These are phyloP conservation scores for Cornus controversa DNA, from an alignment of 148 eudicot genomes.

Conservation along the genomic window DNA sequence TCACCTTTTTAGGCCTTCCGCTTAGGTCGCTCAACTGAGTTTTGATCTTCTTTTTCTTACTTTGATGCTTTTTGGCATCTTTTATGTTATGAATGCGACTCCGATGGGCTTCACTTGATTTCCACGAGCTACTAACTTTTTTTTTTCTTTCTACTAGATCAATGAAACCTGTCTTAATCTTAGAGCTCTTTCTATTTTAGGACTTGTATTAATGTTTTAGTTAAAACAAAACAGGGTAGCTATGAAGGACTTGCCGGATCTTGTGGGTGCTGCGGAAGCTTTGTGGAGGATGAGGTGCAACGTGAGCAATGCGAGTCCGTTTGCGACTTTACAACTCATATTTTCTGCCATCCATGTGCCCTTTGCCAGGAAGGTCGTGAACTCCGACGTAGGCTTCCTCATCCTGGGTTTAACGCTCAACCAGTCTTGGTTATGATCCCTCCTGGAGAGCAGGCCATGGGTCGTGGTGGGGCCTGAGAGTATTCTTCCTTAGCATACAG, in stretches of 20 bases:
- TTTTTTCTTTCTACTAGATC: not conserved
- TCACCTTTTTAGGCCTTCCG: not conserved
- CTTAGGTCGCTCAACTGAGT: not conserved
- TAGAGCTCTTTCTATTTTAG: not conserved
- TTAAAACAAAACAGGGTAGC: slow-evolving; percentile 54
- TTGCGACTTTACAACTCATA: slow-evolving; percentile 78
- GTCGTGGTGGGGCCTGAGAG: slow-evolving; percentile 37
- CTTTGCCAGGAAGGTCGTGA: slow-evolving; percentile 98
- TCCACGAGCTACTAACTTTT: not conserved
- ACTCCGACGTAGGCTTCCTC: slow-evolving; percentile 85
- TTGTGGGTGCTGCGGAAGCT: slow-evolving; percentile 61
- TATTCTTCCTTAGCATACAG: slow-evolving; percentile 5
- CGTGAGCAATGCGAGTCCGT: slow-evolving; percentile 73
- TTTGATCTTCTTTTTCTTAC: not conserved
- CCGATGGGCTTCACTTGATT: not conserved
- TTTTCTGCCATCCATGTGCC: slow-evolving; percentile 81
- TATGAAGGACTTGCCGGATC: slow-evolving; percentile 61
- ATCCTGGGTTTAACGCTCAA: slow-evolving; percentile 71
- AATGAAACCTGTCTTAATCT: not conserved
- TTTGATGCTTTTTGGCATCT: not conserved
- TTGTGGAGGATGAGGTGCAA: slow-evolving; percentile 60
- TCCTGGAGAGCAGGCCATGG: slow-evolving; percentile 76
- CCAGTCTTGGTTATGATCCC: slow-evolving; percentile 66
- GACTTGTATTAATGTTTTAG: not conserved
- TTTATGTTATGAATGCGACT: not conserved